Evolutionary conservation across 1,139 yeast genomes (phyloP), one percentile per base, ranked within the genome.

Genomic region (Nematodospora anomalae): DNA sequence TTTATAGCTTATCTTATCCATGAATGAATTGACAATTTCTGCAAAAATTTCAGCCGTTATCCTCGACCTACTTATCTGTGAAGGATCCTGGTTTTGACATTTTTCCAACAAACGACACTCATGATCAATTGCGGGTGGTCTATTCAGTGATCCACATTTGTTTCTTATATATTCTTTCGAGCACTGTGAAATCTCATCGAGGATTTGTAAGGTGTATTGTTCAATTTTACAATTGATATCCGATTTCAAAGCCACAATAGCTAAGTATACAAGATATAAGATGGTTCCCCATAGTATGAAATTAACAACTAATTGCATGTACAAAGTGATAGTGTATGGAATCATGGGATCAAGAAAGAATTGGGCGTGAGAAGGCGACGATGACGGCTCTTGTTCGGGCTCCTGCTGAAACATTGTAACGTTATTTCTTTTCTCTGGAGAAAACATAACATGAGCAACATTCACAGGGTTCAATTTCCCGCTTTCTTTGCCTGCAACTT

Each of bases 11-110:
- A 88, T 79, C 1, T 89, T 89, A 41, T 74, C 76, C 27, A 87
- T 64, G 48, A 88, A 84, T 2, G 92, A 83, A 56, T 88, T 84
- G 34, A 88, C 68, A 15, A 87, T 83, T 44, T 83, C 92, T 1
- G 94, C 95, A 52, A 88, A 72, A 0, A 94, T 78, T 52, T 83
- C 90, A 0, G 95, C 95, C 1, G 89, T 77, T 21, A 89, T 76
- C 47, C 77, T 73, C 3, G 94, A 86, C 32, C 79, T 74, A 4
- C 92, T 94, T n/a, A 89, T 77, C 6, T 77, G 67, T 28, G 78
- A 76, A 10, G 96, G 96, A 50, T 90, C 95, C 42, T 88, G 71
- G 49, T 81, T 79, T 95, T 86, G 89, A 58, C 98, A 92, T 43
- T 72, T 75, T 44, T 79, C 83, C 95, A 96, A 87, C 28, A 67